These are phyloP conservation scores for Saccharomycopsis vini DNA, from an alignment of 805 yeast species.

Conservation along the genomic window DNA sequence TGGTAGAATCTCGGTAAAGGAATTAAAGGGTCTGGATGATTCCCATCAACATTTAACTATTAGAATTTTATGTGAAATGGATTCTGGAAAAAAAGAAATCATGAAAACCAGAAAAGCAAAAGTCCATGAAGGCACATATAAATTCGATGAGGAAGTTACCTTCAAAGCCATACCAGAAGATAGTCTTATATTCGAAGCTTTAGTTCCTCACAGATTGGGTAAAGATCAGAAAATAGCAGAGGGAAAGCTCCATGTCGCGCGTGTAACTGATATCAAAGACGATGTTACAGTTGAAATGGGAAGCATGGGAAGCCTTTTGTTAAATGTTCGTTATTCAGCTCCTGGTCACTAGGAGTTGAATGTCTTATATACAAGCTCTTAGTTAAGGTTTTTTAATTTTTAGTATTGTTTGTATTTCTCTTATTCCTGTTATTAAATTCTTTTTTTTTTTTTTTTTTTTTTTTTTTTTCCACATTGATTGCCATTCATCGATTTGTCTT, in stretches of 20 bases:
- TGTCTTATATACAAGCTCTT: no score
- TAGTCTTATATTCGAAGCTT: conserved; percentile 48
- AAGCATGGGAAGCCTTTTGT: conserved; percentile 4
- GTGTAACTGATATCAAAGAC: conserved; percentile 38
- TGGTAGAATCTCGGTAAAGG: conserved; percentile 17
- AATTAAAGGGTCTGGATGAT: conserved; percentile 19
- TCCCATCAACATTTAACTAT: conserved; percentile 35
- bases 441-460: no score
- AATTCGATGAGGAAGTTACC: conserved; percentile 56
- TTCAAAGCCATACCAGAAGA: conserved; percentile 62
- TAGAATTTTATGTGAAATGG: conserved; percentile 38
- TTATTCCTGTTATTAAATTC: no score
- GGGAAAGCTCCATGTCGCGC: conserved; percentile 43
- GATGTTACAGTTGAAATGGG: conserved; percentile 25
- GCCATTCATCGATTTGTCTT: no score
- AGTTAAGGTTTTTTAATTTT: no score
- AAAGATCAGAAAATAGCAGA: conserved; percentile 57
- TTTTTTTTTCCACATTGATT: no score
- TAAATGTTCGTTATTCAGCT: conserved; percentile 14
- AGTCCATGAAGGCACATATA: conserved; percentile 35
- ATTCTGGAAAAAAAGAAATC: conserved; percentile 40
- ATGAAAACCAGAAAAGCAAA: conserved; percentile 57
- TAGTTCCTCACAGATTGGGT: conserved; percentile 66
- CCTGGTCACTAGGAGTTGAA: no score
- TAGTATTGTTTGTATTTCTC: no score